phyloP scores from a whole-genome alignment of 768 basidiomycete genomes.

The Russula sp. region DNA sequence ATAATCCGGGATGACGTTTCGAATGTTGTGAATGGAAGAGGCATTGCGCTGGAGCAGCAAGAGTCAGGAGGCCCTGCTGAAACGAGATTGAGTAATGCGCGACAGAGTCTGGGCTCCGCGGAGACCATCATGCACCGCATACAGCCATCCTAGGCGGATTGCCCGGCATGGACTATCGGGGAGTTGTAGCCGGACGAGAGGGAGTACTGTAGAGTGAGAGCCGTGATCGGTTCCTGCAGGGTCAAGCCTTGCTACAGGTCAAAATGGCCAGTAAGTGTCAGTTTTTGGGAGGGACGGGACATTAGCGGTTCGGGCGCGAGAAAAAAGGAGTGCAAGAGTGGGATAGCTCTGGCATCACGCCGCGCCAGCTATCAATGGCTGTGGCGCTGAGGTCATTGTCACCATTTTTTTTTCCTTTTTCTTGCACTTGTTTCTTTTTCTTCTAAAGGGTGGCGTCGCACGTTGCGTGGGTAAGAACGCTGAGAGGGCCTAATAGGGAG shows the following conservation, averaged over 20 bases:
- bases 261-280: neutral
- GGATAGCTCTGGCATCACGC: slow-evolving; percentile 16
- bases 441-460: neutral
- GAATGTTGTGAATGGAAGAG: neutral
- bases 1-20: neutral
- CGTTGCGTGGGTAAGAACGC: neutral
- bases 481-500: slow-evolving; percentile 7
- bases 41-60: neutral
- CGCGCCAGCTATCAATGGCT: neutral
- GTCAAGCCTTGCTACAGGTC: neutral
- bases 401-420: neutral
- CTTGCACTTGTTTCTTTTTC: neutral
- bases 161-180: neutral
- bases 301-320: neutral
- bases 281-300: neutral
- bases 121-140: neutral
- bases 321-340: slow-evolving; percentile 1
- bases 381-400: neutral
- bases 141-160: neutral
- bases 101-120: neutral
- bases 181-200: neutral
- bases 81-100: neutral
- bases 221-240: neutral
- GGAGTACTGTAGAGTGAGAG: neutral
- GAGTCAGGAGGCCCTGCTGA: neutral